These are phyloP conservation scores for Lodderomyces theae DNA, from an alignment of 1,139 yeast genomes.

Conservation along the genomic window DNA sequence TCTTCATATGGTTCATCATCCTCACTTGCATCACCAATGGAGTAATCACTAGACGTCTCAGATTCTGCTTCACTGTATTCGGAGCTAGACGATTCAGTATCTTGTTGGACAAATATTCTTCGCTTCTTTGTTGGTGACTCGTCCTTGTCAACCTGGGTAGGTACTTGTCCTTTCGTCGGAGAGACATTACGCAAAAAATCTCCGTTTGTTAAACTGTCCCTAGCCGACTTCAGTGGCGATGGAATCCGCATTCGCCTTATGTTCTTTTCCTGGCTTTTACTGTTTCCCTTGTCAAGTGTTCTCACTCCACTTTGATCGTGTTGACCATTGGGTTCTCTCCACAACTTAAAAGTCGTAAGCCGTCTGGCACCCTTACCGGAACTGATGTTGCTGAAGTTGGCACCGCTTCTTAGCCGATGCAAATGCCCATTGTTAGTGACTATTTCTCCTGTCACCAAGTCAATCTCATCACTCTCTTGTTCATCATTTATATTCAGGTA, in stretches of 20 bases:
- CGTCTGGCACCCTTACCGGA: background rate
- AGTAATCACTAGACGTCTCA: slow-evolving; percentile 1
- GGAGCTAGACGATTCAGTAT: background rate
- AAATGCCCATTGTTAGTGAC: slow-evolving; percentile 65
- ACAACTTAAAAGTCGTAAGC: background rate
- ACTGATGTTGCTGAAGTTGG: slow-evolving; percentile 1
- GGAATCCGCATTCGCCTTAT: slow-evolving; percentile 1
- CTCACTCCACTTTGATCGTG: background rate
- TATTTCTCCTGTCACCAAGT: slow-evolving; percentile 57
- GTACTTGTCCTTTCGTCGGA: slow-evolving; percentile 16
- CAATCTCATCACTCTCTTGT: slow-evolving; percentile 62
- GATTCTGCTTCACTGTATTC: slow-evolving; percentile 2
- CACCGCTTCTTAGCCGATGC: slow-evolving; percentile 16
- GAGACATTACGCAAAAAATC: slow-evolving; percentile 7
- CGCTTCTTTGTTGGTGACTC: slow-evolving; percentile 19
- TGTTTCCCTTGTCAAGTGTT: background rate
- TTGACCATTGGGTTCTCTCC: background rate
- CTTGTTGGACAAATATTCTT: slow-evolving; percentile 2
- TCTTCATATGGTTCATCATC: slow-evolving; percentile 2
- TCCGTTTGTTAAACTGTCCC: background rate
- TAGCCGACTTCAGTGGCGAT: background rate
- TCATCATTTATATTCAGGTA: slow-evolving; percentile 52
- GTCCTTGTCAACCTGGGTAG: slow-evolving; percentile 5
- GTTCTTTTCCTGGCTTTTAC: too few relatives aligned
- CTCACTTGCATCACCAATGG: background rate